Conservation (phyloP, 495 filamentous ascomycete genomes). For the Cudoniella acicularis region DNA sequence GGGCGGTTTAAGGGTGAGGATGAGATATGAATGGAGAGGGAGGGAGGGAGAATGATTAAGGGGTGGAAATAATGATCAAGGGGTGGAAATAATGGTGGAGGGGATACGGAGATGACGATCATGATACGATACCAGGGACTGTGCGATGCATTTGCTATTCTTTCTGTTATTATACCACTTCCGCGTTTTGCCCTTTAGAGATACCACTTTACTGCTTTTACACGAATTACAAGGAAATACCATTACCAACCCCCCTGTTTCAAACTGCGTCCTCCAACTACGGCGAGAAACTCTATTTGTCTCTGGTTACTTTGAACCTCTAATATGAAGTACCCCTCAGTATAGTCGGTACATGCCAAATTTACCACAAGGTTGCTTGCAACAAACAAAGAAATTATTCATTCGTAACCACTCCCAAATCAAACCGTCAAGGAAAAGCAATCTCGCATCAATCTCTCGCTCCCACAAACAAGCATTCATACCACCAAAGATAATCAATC, state of each 20-base stretch:
- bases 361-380: no score
- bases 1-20: conserved; percentile 31
- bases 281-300: background rate
- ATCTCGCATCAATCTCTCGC: no score
- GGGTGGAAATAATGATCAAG: background rate
- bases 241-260: background rate
- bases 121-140: background rate
- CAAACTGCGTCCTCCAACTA: background rate
- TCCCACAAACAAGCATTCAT: no score
- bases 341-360: no score
- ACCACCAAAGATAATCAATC: no score
- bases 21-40: background rate
- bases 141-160: background rate
- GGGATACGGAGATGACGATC: background rate
- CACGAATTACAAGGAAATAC: background rate
- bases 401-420: no score
- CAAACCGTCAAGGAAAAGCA: no score
- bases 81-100: no score
- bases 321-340: no score
- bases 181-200: background rate
- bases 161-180: background rate
- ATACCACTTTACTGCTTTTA: background rate
- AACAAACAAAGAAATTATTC: no score
- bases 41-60: background rate
- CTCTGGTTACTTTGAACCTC: no score